A percentile compares a stretch with the other conserved stretches of the same genome.
phyloP scores from a whole-genome alignment of 345 rosid genomes.

The Camelina neglecta region DNA sequence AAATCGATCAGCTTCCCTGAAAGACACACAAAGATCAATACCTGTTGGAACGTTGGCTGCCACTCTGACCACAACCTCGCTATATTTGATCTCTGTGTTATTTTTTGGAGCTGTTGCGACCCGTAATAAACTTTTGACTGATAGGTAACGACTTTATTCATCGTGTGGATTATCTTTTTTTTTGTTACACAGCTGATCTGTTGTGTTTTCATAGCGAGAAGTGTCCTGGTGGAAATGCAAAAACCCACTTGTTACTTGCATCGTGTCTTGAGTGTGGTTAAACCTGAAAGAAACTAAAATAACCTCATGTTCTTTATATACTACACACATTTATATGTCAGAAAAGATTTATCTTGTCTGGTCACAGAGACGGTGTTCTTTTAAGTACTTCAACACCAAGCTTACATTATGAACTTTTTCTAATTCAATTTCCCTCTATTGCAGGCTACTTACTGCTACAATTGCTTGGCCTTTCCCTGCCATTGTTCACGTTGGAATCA shows the following conservation, averaged over 20 bases:
- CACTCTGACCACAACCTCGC: slow-evolving; percentile 77
- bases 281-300: slow-evolving; percentile 18
- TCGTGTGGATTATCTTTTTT: background rate
- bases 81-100: slow-evolving; percentile 79
- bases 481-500: slow-evolving; percentile 83
- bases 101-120: slow-evolving; percentile 92
- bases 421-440: slow-evolving; percentile 30
- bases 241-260: slow-evolving; percentile 20
- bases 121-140: slow-evolving; percentile 85
- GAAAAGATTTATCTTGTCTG: slow-evolving; percentile 19
- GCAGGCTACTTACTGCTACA: slow-evolving; percentile 91
- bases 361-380: slow-evolving; percentile 17
- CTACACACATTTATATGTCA: slow-evolving; percentile 9
- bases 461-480: slow-evolving; percentile 97
- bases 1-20: slow-evolving; percentile 92
- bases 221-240: slow-evolving; percentile 31
- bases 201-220: slow-evolving; percentile 25
- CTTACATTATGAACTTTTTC: background rate
- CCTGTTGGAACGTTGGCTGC: slow-evolving; percentile 97
- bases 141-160: slow-evolving; percentile 61
- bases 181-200: slow-evolving; percentile 12
- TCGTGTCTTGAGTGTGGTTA: slow-evolving; percentile 24
- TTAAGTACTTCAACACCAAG: slow-evolving; percentile 12
- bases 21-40: slow-evolving; percentile 96
- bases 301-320: slow-evolving; percentile 20